Base-by-base conservation (phyloP, 2,329 filamentous ascomycete species). In the Furcasterigmium sp. region DNA sequence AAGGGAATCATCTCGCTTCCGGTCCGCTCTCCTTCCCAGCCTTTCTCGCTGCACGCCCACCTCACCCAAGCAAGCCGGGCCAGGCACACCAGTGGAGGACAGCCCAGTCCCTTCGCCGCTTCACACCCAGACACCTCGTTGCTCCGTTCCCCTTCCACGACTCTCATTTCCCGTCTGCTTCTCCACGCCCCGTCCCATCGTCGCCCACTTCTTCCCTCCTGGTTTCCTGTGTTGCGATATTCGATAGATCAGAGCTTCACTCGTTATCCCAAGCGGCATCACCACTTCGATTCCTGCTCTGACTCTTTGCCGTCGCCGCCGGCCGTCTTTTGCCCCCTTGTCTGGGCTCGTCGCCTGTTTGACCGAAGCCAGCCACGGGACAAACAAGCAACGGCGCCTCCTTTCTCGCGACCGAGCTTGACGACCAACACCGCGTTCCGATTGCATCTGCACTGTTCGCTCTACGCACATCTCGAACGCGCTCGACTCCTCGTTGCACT, bases 1-100 rank as follows among this genome's bases (percentile, higher is more conserved):
- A 61, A 63, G 63, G 63, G 63, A 67, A 67, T 72, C 70, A 74
- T 74, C 59, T 75, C 71, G 70, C 70, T 74, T 73, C 68, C 62
- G 62, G 62, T 64, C 64, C 63, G 62, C 59, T 60, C 59, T 60
- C 61, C 61, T 61, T 69, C n/a, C n/a, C 65, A 70, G 69, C 67
- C 64, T 68, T 63, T 61, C 17, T 18, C 38, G 32, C 26, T 17
- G 23, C n/a, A n/a, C 29, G n/a, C 35, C n/a, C 17, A 15, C 15
- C 37, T 15, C 37, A 23, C 25, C 20, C n/a, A 8, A 28, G 21
- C 37, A 21, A 21, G 14, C 26, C 37, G 8, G n/a, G 14, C 37
- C 23, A 28, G 13, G 14, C 29, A 32, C 14, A 32, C 29, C 29
- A 15, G 29, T 7, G 14, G 7, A 7, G 14, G 8, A 14, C 39